Base-by-base conservation (phyloP, 208 protist genomes). In the Acanthamoeba rhysodes region DNA sequence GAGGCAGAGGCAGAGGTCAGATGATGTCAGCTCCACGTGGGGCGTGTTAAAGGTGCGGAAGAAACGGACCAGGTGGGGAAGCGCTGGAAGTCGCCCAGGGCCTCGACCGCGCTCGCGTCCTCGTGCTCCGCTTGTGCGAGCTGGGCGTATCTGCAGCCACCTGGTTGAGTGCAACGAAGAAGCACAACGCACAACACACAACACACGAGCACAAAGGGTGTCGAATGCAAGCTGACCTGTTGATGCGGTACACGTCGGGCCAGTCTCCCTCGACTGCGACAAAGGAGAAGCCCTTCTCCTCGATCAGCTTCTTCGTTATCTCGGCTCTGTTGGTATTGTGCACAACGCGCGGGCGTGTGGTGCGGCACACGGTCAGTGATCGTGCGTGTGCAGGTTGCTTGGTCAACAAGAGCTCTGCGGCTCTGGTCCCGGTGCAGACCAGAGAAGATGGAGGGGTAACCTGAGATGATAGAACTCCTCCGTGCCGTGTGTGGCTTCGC, bases 401-500 rank as follows among this genome's bases (percentile, higher is more conserved):
- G n/a, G n/a, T n/a, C n/a, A n/a, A n/a, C n/a, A n/a, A n/a, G n/a
- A n/a, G n/a, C n/a, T n/a, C n/a, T n/a, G n/a, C n/a, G n/a, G n/a
- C n/a, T n/a, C n/a, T n/a, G n/a, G n/a, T n/a, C n/a, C n/a, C n/a
- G n/a, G n/a, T n/a, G n/a, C n/a, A n/a, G n/a, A n/a, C n/a, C n/a
- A n/a, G n/a, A n/a, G n/a, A n/a, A n/a, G n/a, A n/a, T n/a, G n/a
- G n/a, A n/a, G n/a, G n/a, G n/a, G n/a, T n/a, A n/a, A n/a, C n/a
- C n/a, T 84, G 37, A 84, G 29, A 41, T 68, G 64, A 34, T 96
- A 96, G 37, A 96, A 96, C 57, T 96, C 95, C 62, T 95, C 50
- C 12, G 95, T 96, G 37, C 95, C 95, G 66, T 96, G 95, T 32
- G 55, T 70, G 48, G 88, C 95, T 37, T 96, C 95, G 53, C 95